Conservation (phyloP, 768 basidiomycete species). For the Leccinum olivaceopallidum region DNA sequence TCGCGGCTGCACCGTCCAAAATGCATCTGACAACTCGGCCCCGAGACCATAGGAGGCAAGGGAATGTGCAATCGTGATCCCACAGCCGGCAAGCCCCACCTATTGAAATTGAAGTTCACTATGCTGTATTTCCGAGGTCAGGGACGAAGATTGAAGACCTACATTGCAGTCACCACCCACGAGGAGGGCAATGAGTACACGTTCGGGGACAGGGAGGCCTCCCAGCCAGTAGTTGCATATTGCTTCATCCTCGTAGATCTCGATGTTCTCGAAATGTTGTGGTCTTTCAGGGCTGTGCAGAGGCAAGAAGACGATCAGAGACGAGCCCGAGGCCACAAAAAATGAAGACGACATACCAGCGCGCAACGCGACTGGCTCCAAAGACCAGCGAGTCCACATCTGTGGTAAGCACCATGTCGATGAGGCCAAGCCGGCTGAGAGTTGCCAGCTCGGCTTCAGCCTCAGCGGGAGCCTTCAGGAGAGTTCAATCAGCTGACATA, state of each 20-base stretch:
- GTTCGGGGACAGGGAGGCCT: no score
- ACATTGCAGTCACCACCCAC: neutral
- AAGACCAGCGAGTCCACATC: neutral
- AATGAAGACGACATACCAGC: neutral
- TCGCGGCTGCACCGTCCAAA: neutral
- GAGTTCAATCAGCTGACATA: neutral
- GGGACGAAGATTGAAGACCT: neutral
- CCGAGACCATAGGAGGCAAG: neutral
- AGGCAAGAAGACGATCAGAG: neutral
- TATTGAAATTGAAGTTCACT: neutral
- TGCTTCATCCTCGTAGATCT: neutral
- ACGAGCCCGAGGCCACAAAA: neutral
- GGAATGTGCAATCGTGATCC: neutral
- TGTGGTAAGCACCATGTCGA: neutral
- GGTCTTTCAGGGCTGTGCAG: neutral
- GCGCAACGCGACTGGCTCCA: neutral
- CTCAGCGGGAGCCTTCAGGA: constrained; percentile 1
- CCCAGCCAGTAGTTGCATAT: neutral
- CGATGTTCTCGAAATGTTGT: neutral
- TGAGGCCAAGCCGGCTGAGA: neutral
- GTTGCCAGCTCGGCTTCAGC: neutral
- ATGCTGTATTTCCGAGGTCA: no score
- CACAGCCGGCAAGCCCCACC: neutral
- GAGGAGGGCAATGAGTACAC: neutral
- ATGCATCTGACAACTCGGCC: neutral